phyloP scores from a whole-genome alignment of 331 rosid species.

The Cydonia oblonga region DNA sequence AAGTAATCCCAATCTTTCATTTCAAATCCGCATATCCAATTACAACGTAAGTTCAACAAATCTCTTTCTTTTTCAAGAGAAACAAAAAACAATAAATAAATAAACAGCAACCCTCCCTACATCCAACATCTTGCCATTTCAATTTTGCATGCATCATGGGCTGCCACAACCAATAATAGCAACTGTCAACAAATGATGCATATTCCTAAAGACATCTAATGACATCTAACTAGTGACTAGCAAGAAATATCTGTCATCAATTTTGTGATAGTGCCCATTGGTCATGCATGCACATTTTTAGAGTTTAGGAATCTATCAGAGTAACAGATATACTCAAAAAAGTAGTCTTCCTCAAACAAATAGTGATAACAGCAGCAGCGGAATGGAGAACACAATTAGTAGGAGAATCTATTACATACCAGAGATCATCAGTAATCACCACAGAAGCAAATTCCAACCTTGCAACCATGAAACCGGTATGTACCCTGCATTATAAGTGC shows the following conservation, averaged over 20 bases:
- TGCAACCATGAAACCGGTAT: slow-evolving; percentile 53
- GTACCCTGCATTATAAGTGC: slow-evolving; percentile 57
- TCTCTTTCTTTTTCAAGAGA: neutral
- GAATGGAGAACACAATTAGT: neutral
- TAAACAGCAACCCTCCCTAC: neutral
- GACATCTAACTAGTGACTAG: neutral
- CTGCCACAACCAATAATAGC: neutral
- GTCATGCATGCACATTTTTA: too few relatives aligned
- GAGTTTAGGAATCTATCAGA: neutral
- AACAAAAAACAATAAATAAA: too few relatives aligned
- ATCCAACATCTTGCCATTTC: neutral
- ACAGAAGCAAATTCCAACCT: slow-evolving; percentile 52
- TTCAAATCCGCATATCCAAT: neutral
- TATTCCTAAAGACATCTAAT: neutral
- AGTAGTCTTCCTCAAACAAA: neutral
- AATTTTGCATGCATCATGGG: neutral
- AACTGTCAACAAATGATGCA: neutral
- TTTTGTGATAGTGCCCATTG: too few relatives aligned
- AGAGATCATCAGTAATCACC: slow-evolving; percentile 51
- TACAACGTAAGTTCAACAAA: neutral
- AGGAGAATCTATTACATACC: slow-evolving; percentile 1
- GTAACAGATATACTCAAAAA: neutral
- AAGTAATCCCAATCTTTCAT: neutral
- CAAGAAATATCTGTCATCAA: neutral
- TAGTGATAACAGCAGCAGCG: neutral